A percentile compares a stretch with the other conserved stretches of the same genome.
Evolutionary conservation across 129 eudicot species (phyloP).

Genomic region (Oenanthe sinensis): DNA sequence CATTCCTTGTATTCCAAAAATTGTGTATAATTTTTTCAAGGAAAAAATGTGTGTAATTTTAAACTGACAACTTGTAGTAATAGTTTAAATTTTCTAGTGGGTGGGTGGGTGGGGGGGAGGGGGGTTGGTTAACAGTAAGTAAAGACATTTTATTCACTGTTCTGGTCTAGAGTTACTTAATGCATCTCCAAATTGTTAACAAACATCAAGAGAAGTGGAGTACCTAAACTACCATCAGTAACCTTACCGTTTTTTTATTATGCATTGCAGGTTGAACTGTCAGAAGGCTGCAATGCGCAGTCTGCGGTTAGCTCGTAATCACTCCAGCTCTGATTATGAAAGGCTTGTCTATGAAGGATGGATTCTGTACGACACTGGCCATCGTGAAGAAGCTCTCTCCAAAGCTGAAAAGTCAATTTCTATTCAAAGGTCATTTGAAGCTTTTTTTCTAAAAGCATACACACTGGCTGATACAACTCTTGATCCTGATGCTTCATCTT

Average conservation of each 20-base stretch:
- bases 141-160: background rate
- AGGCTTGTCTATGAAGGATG: slow-evolving; percentile 75
- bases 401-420: slow-evolving; percentile 60
- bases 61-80: too few relatives aligned
- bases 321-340: slow-evolving; percentile 43
- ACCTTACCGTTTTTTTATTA: background rate
- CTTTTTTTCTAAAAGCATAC: slow-evolving; percentile 69
- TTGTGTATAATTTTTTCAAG: too few relatives aligned
- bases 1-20: too few relatives aligned
- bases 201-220: background rate
- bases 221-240: background rate
- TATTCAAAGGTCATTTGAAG: slow-evolving; percentile 69
- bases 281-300: slow-evolving; percentile 77
- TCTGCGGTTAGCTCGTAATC: slow-evolving; percentile 58
- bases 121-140: too few relatives aligned
- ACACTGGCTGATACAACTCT: slow-evolving; percentile 52
- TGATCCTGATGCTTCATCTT: slow-evolving; percentile 53
- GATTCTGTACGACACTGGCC: slow-evolving; percentile 69
- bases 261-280: slow-evolving; percentile 52
- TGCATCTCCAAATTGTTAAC: too few relatives aligned
- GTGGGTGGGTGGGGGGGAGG: too few relatives aligned
- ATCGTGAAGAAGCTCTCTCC: slow-evolving; percentile 66
- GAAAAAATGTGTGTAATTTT: too few relatives aligned
- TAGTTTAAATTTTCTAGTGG: too few relatives aligned
- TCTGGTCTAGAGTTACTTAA: too few relatives aligned